Percentiles rank a stretch among this genome's conserved stretches.
Conservation (phyloP, 1,139 yeast species). For the Ogataea hybrid region DNA sequence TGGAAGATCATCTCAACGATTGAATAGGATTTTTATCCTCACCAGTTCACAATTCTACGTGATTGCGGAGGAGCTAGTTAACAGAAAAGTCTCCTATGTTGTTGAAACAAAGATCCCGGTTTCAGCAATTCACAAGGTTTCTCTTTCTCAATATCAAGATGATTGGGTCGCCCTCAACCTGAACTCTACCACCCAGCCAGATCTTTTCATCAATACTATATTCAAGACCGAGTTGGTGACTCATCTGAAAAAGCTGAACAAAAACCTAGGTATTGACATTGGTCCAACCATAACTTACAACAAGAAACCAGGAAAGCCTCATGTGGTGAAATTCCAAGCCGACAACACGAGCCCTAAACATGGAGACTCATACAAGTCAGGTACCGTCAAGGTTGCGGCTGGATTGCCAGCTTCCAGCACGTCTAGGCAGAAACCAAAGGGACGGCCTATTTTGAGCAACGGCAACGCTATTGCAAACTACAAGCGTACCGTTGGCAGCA, state of each 20-base stretch:
- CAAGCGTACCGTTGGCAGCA: conserved; percentile 17
- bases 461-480: conserved; percentile 27
- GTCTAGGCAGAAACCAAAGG: conserved; percentile 72
- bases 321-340: conserved; percentile 64
- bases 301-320: conserved; percentile 86
- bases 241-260: conserved; percentile 63
- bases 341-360: conserved; percentile 59
- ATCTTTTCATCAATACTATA: conserved; percentile 72
- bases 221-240: conserved; percentile 91
- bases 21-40: conserved; percentile 70
- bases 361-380: conserved; percentile 82
- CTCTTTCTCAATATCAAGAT: conserved; percentile 76
- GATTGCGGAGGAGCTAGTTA: conserved; percentile 65
- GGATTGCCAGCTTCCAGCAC: conserved; percentile 75
- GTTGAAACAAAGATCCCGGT: conserved; percentile 67
- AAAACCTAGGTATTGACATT: conserved; percentile 58
- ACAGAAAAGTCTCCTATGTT: conserved; percentile 66
- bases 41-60: conserved; percentile 63
- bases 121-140: conserved; percentile 58
- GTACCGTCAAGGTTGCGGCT: conserved; percentile 75
- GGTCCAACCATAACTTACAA: conserved; percentile 77
- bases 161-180: conserved; percentile 88
- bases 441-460: conserved; percentile 32
- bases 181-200: conserved; percentile 59
- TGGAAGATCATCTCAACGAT: conserved; percentile 85